phyloP scores from a whole-genome alignment of 176 grass and related monocot genomes.

The Oryza australiensis region DNA sequence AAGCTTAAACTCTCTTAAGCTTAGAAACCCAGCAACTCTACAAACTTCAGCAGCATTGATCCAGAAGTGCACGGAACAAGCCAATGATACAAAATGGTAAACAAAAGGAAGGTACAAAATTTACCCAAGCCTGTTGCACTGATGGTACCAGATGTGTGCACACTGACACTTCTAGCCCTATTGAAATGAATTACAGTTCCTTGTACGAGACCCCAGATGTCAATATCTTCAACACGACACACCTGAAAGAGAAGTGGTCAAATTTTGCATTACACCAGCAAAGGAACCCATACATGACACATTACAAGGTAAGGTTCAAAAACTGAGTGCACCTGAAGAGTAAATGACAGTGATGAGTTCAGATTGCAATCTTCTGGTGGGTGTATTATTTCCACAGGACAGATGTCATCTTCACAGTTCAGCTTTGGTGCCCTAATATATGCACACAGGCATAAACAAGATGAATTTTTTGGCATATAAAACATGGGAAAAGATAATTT shows the following conservation, averaged over 20 bases:
- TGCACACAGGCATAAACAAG: conserved; percentile 37
- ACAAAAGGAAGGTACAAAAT: conserved; percentile 32
- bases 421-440: conserved; percentile 81
- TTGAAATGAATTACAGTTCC: conserved; percentile 99
- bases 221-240: conserved; percentile 98
- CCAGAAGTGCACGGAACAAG: neutral
- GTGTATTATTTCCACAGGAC: conserved; percentile 88
- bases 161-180: conserved; percentile 73
- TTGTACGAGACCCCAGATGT: conserved; percentile 84
- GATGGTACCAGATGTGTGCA: conserved; percentile 82
- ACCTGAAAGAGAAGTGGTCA: conserved; percentile 53
- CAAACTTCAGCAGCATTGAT: conserved; percentile 16
- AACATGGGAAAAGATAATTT: conserved; percentile 27
- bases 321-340: conserved; percentile 69
- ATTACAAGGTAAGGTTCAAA: conserved; percentile 13
- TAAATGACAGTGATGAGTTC: conserved; percentile 94
- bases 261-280: conserved; percentile 9
- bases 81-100: conserved; percentile 8
- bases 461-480: neutral
- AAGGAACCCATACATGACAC: neutral
- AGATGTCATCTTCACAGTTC: conserved; percentile 82
- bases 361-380: conserved; percentile 99
- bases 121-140: conserved; percentile 83
- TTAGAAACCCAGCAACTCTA: conserved; percentile 11
- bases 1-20: conserved; percentile 12